Conservation (phyloP, 768 basidiomycete genomes). For the Neoboletus subvelutipes region DNA sequence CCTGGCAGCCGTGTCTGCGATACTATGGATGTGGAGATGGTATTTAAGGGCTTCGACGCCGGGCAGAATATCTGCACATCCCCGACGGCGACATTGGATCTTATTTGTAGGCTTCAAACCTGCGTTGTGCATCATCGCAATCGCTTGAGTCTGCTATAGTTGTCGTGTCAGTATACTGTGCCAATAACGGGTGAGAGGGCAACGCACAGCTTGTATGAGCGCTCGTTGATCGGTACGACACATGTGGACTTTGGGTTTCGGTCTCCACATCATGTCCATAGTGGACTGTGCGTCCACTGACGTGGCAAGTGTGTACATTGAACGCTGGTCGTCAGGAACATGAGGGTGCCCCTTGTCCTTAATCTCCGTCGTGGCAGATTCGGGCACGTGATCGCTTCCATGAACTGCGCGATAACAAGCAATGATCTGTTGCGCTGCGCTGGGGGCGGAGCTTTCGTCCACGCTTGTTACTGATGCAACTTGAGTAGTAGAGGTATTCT, state of each 20-base stretch:
- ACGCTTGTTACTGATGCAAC: neutral
- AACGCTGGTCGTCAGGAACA: slow-evolving; percentile 25
- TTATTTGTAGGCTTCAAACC: slow-evolving; percentile 30
- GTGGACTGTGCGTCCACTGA: slow-evolving; percentile 9
- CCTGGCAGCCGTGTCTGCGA: slow-evolving; percentile 33
- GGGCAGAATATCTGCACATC: slow-evolving; percentile 44
- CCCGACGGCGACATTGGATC: slow-evolving; percentile 45
- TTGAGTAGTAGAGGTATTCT: neutral
- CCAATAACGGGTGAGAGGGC: neutral
- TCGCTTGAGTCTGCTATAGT: slow-evolving; percentile 25
- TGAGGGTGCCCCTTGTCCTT: slow-evolving; percentile 18
- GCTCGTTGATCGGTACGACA: slow-evolving; percentile 38
- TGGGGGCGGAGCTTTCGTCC: slow-evolving; percentile 11
- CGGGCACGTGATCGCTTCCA: neutral
- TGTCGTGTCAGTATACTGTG: neutral
- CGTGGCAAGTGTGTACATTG: slow-evolving; percentile 26
- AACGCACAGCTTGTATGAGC: slow-evolving; percentile 41
- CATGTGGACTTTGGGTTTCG: slow-evolving; percentile 34
- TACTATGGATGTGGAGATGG: slow-evolving; percentile 58
- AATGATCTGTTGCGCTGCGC: slow-evolving; percentile 23
- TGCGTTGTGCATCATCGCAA: slow-evolving; percentile 26
- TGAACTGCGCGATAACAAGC: slow-evolving; percentile 20
- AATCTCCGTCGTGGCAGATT: slow-evolving; percentile 1
- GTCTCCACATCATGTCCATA: slow-evolving; percentile 34
- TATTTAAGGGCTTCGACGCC: slow-evolving; percentile 46